Evolutionary conservation across 345 rosid species (phyloP), one percentile per base, ranked within the genome.

Genomic region (Salix dunnii): DNA sequence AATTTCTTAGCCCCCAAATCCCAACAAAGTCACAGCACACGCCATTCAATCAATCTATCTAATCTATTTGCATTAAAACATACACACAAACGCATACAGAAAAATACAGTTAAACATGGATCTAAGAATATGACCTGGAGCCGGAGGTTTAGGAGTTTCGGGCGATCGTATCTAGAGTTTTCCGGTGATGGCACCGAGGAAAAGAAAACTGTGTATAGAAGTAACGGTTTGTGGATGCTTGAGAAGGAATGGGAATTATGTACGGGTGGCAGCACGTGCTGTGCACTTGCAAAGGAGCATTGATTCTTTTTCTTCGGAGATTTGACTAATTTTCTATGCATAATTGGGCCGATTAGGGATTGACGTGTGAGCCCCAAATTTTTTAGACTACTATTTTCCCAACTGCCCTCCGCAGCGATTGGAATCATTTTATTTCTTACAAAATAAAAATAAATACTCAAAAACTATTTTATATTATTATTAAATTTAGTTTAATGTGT

Each of bases 101-200:
- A 20, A 72, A 0, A 61, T 28, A 1, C 0, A 11, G 31, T 13
- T 62, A 35, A n/a, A 31, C 9, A 65, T 13, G 60, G 70, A 63
- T 74, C 61, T 64, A 40, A 64, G 67, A 74, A 16, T n/a, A 51
- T 18, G 10, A 75, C 71, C 77, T 66, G 71, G 71, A 25, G 46
- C 46, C 46, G 46, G 46, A 42, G 46, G 10, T 42, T 42, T 42
- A 42, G 71, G 9, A 14, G 42, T 17, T 33, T 12, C 60, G 20
- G 18, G 23, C 7, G 51, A 33, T 66, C 9, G 53, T 48, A 11
- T 18, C 58, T 53, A 2, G 23, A 33, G 51, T 7, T 8, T n/a
- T 6, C 17, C 72, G 51, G 77, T 27, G 68, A 66, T 9, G 76
- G 55, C 21, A 70, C 25, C 49, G 16, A 6, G n/a, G 12, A 9